Base-by-base conservation (phyloP, 108 stramenopile species). In the Cafeteria roenbergensis region DNA sequence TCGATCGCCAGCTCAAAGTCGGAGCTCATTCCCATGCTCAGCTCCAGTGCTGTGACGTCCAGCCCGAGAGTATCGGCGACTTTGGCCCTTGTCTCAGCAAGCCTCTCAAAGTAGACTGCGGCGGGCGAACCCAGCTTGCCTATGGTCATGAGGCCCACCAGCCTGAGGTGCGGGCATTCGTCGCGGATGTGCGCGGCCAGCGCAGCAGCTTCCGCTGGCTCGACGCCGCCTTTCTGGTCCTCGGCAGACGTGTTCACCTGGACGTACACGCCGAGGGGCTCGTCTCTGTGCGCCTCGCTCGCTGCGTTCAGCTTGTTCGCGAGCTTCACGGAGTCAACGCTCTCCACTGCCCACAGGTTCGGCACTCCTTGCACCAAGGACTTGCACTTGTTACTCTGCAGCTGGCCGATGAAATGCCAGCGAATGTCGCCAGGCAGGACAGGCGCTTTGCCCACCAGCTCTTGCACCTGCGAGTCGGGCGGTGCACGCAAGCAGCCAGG, bases 11-110 rank as follows among this genome's bases (percentile, higher is more conserved):
- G 81, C 69, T 88, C 90, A 66, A 84, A 99, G 72, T 99, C 97
- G 6, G 85, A 90, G 31, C 86, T 88, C 97, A 99, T 99, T 68
- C 97, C 97, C 97, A 99, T 99, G 68, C 85, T 87, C 60, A 99
- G 69, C 62, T 87, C 91, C 55, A 95, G 63, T 1, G 65, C 68
- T 28, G 67, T 64, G 22, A 71, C 57, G 29, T 80, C 72, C 57
- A 78, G 25, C 22, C 61, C 75, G 26, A 84, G 66, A 34, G 74
- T 71, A 27, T 36, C 77, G 1, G 84, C 73, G 24, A 76, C 57
- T 12, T 26, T 34, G 22, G 74, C 50, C 25, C 77, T 55, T 29
- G 55, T 51, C 30, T 61, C 25, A 31, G 21, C 30, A 14, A 68
- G 67, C 1, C 21, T 1, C 4, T 64, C 30, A 26, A 69, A 69